These are phyloP conservation scores for Udeniomyces megalosporus DNA, from an alignment of 768 basidiomycete species.

Conservation along the genomic window DNA sequence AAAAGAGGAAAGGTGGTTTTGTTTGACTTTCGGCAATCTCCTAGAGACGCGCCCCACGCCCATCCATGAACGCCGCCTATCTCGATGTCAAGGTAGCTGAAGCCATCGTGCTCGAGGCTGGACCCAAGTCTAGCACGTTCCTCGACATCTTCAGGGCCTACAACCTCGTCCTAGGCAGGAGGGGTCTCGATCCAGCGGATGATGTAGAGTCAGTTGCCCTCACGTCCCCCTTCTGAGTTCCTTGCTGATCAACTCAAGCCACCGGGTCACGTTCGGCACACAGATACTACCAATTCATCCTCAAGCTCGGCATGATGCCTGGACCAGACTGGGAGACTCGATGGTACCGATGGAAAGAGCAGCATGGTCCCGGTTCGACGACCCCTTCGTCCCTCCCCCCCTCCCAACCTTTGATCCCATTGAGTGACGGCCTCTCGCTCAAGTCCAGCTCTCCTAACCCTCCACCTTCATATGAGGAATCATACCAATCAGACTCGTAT, in stretches of 20 bases:
- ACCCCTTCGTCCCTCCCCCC: conserved; percentile 30
- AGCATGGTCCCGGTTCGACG: conserved; percentile 7
- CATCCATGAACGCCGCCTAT: too few species aligned
- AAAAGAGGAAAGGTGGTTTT: too few species aligned
- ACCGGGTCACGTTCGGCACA: not conserved
- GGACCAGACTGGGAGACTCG: conserved; percentile 67
- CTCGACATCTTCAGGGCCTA: conserved; percentile 71
- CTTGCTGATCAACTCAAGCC: not conserved
- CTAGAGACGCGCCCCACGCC: not conserved
- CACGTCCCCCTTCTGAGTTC: not conserved
- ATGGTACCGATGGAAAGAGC: conserved; percentile 38
- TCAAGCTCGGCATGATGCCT: conserved; percentile 67
- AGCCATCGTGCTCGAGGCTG: conserved; percentile 52
- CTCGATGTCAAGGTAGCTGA: conserved; percentile 22
- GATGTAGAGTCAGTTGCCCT: conserved; percentile 39
- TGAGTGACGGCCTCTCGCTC: not conserved
- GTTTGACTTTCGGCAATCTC: too few species aligned
- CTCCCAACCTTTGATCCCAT: conserved; percentile 21
- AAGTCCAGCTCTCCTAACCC: not conserved
- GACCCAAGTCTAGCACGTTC: conserved; percentile 54
- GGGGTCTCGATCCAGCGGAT: conserved; percentile 54
- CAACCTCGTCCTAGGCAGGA: conserved; percentile 56
- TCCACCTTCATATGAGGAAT: not conserved
- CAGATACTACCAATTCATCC: conserved; percentile 55
- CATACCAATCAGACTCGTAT: not conserved